A percentile compares a stretch with the other conserved stretches of the same genome.
These are phyloP conservation scores for Globisporangium echinulatum DNA, from an alignment of 352 stramenopile genomes.

Conservation along the genomic window DNA sequence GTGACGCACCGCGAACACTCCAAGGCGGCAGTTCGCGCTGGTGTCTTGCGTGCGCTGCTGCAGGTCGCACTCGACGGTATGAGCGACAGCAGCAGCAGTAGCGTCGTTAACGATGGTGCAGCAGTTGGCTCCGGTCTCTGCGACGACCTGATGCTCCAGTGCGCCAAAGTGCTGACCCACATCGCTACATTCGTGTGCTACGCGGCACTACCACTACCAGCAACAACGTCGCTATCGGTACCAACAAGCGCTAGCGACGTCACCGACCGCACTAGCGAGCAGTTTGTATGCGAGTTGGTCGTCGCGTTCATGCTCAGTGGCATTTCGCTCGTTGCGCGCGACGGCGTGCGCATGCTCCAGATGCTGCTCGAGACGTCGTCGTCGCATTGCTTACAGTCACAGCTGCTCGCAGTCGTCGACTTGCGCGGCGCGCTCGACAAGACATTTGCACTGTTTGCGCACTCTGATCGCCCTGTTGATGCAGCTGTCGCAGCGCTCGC, in stretches of 20 bases:
- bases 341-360: constrained; percentile 52
- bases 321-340: constrained; percentile 44
- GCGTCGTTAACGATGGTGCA: constrained; percentile 1
- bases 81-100: constrained; percentile 11
- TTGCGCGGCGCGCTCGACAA: constrained; percentile 60
- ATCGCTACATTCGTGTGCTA: constrained; percentile 11
- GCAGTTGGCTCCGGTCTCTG: background rate
- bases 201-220: background rate
- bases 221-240: background rate
- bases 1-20: constrained; percentile 38
- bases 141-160: constrained; percentile 10
- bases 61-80: constrained; percentile 32
- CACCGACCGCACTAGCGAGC: constrained; percentile 1
- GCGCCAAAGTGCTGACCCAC: constrained; percentile 9
- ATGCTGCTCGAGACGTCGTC: constrained; percentile 33
- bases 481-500: constrained; percentile 38
- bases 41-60: constrained; percentile 36
- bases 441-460: constrained; percentile 18
- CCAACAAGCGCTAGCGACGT: background rate
- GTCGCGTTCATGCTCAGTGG: constrained; percentile 53
- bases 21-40: constrained; percentile 32
- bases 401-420: constrained; percentile 31
- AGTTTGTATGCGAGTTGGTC: constrained; percentile 33
- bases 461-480: constrained; percentile 15
- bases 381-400: constrained; percentile 1